These are phyloP conservation scores for Diaporthe eres DNA, from an alignment of 2,329 filamentous ascomycete genomes.

Conservation along the genomic window DNA sequence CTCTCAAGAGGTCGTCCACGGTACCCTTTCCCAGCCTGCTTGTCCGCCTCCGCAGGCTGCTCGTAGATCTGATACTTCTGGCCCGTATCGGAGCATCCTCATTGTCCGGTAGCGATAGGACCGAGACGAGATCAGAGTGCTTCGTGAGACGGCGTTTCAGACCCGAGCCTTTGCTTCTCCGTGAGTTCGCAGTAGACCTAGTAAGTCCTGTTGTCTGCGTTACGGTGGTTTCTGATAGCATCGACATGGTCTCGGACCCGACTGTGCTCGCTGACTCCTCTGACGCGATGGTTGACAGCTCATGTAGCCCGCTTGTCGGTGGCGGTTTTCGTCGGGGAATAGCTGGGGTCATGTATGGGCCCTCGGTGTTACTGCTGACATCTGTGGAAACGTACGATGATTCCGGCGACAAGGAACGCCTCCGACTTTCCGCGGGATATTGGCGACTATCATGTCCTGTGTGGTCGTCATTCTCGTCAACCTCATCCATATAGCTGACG, in stretches of 20 bases:
- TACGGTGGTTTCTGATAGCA: slow-evolving; percentile 64
- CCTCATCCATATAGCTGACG: slow-evolving; percentile 42
- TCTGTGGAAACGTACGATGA: slow-evolving; percentile 44
- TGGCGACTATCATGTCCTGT: slow-evolving; percentile 44
- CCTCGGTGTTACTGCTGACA: slow-evolving; percentile 45
- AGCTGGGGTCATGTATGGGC: slow-evolving; percentile 45
- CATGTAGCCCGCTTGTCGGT: slow-evolving; percentile 68
- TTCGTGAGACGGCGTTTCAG: slow-evolving; percentile 86
- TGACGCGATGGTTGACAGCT: slow-evolving; percentile 71
- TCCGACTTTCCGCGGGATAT: slow-evolving; percentile 51
- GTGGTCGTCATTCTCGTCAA: slow-evolving; percentile 46
- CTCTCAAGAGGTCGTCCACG: slow-evolving; percentile 81
- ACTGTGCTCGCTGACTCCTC: slow-evolving; percentile 62
- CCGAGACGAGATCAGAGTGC: slow-evolving; percentile 94
- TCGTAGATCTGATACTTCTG: slow-evolving; percentile 80
- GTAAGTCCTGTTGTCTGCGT: slow-evolving; percentile 67
- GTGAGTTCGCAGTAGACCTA: slow-evolving; percentile 61
- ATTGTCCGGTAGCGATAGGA: slow-evolving; percentile 81
- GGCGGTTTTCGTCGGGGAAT: slow-evolving; percentile 52
- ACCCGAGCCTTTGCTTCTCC: slow-evolving; percentile 61
- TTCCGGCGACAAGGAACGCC: slow-evolving; percentile 52
- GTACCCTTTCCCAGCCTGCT: slow-evolving; percentile 77
- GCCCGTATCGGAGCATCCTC: slow-evolving; percentile 69
- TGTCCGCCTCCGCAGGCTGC: slow-evolving; percentile 82
- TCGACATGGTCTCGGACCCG: slow-evolving; percentile 66